Base-by-base conservation (phyloP, 108 stramenopile species). In the Skeletonema potamos region DNA sequence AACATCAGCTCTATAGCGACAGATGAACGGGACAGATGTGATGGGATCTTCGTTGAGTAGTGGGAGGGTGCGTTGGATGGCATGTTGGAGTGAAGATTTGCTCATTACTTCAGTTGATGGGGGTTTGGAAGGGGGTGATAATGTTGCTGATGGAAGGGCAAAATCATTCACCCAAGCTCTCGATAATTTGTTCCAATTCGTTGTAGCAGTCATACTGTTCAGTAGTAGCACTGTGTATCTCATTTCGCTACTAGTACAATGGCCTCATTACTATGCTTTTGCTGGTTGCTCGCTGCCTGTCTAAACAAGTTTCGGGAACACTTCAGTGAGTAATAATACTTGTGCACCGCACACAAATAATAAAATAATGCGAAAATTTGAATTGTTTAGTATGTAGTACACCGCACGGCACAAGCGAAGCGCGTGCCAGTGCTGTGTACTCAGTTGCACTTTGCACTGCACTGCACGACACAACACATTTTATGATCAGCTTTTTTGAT, bases 1-100 rank as follows among this genome's bases (percentile, higher is more conserved):
- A 17, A 84, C 30, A 57, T 88, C 87, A 43, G 83, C 58, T 46
- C 87, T 68, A 51, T 88, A 88, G 5, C 87, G 85, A 60, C 87
- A 88, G 18, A 88, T 74, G 64, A 88, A 88, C 2, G 87, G 87
- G 43, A 88, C 85, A 5, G 85, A 64, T 20, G 73, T 54, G 8
- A 73, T 58, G 13, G 77, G 74, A 34, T 81, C 84, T n/a, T 64
- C 79, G 24, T 28, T 64, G 58, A 87, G 59, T 0, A 87, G 68
- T 11, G 83, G 86, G 26, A 87, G 37, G 3, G 83, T 79, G 22
- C 77, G 68, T 34, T 58, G 17, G n/a, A 80, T 60, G 11, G 85
- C 82, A 28, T 57, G 32, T 62, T 66, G 41, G 15, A 68, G 24
- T 0, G 48, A 51, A 24, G 48, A 51, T 51, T 51, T 51, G 48